Base-by-base conservation (phyloP, 208 protist genomes). In the Wallacemonas sp. region DNA sequence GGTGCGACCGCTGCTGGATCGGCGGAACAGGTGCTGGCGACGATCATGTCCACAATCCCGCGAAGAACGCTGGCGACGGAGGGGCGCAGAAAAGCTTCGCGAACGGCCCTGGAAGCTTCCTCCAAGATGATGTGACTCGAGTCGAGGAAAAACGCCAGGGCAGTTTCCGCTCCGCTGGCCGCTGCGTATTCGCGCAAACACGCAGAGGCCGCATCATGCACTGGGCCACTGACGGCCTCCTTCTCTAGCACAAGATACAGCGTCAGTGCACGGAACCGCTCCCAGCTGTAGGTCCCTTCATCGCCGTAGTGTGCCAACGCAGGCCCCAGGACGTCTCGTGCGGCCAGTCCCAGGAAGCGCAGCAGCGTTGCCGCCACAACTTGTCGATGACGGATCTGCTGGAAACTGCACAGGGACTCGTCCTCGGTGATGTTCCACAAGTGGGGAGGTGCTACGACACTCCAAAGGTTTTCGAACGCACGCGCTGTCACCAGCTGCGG, bases 191-290 rank as follows among this genome's bases (percentile, higher is more conserved):
- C 65, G 24, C 78, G 68, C 41, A 91, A 44, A 60, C 76, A 84
- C 27, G 52, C 62, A 58, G 89, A 63, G 1, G 90, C 90, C 1
- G 73, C 68, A 54, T 87, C 80, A 38, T 78, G 80, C 32, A 93
- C 85, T 10, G 81, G 50, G 10, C 78, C 73, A 19, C 71, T 39
- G 13, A 68, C 62, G n/a, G 87, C 63, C 8, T 83, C 87, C 76
- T 96, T 96, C 64, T 96, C 87, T 62, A 96, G 64, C 22, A 96
- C 78, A n/a, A 90, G 67, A 54, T 93, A 96, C n/a, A 93, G 60
- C 5, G 82, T 80, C 39, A 93, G 68, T 2, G 88, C 65, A 29
- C 67, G 72, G 37, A 88, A 71, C 29, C 84, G 84, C 46, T 79
- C 71, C 10, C 79, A 72, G 17, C 65, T 68, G 33, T 71, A 58